Percentiles rank a stretch among this genome's conserved stretches.
Evolutionary conservation across 257 asterid species (phyloP).

Genomic region (Solanum appendiculatum): DNA sequence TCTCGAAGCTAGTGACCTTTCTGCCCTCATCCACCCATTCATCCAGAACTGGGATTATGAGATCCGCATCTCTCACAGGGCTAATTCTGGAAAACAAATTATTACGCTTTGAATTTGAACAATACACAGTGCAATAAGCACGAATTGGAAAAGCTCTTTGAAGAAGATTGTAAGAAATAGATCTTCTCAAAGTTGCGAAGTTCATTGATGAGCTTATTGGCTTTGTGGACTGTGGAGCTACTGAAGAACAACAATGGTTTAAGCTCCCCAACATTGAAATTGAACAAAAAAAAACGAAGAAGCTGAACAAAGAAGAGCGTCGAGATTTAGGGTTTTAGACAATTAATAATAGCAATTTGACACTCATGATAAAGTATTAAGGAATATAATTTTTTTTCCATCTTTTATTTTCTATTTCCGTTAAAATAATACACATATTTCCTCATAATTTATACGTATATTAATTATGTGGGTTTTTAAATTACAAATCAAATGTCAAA

Average conservation of each 20-base stretch:
- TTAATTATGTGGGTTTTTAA: fast-evolving
- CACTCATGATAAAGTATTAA: not conserved
- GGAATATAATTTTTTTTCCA: not conserved
- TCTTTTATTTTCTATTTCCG: too few relatives aligned
- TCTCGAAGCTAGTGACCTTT: conserved; percentile 24
- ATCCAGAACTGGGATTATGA: conserved; percentile 35
- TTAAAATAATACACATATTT: too few relatives aligned
- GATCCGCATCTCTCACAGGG: conserved; percentile 26
- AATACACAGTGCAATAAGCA: conserved; percentile 7
- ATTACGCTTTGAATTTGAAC: conserved; percentile 20
- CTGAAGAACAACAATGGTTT: not conserved
- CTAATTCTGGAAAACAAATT: conserved; percentile 49
- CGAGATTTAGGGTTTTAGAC: conserved; percentile 10
- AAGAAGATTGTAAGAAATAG: conserved; percentile 5
- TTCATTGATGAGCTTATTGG: conserved; percentile 15
- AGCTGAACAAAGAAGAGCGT: not conserved
- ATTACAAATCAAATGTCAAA: too few relatives aligned
- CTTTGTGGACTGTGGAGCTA: not conserved
- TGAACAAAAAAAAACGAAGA: not conserved
- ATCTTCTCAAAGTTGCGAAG: conserved; percentile 14
- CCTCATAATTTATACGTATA: too few relatives aligned
- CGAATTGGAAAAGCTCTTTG: not conserved
- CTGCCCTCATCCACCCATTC: conserved; percentile 59
- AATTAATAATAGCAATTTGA: not conserved
- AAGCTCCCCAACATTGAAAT: conserved; percentile 2